Base-by-base conservation (phyloP, 1,139 yeast genomes). In the Saccharomyces hybrid region DNA sequence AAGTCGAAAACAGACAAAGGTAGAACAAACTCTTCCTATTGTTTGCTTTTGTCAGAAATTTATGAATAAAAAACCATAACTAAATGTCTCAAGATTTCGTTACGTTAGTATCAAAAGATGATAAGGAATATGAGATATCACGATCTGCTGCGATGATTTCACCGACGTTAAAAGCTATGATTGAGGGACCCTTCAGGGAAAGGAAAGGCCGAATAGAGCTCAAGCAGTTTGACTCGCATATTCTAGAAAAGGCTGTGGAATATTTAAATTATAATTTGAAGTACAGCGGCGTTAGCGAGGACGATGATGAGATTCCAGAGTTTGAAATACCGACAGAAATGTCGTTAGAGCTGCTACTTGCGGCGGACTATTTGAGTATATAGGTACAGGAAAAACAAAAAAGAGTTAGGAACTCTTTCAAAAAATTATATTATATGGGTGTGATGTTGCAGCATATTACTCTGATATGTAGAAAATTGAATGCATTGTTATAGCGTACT, bases 321-420 rank as follows among this genome's bases (percentile, higher is more conserved):
- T 93, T 93, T 69, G 85, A 86, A 49, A 83, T 93, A 1, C 97
- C 98, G 0, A 93, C 98, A 0, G 97, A 89, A 63, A 81, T 91
- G 79, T 96, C 98, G 0, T 75, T 93, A 60, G 98, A 93, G 65
- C 73, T 93, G 61, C 73, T 93, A 50, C 95, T 93, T 44, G 96
- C 96, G 34, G 96, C 98, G 0, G 98, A 91, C 67, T 90, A 82
- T 67, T 74, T 90, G 63, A 93, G 88, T 65, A 66, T 71, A 51
- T 71, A 56, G 56, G 49, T 25, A 47, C 14, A 41, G 5, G 51
- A 26, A 44, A n/a, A 25, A 34, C 42, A 28, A 31, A 13, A 5
- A 52, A 23, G 32, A 29, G 32, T 31, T 16, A n/a, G 5, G 27
- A n/a, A 46, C 29, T 20, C 16, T 13, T 53, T 38, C 38, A 16